A percentile compares a stretch with the other conserved stretches of the same genome.
Conservation (phyloP, 257 asterid species). For the Solanum pennellii region DNA sequence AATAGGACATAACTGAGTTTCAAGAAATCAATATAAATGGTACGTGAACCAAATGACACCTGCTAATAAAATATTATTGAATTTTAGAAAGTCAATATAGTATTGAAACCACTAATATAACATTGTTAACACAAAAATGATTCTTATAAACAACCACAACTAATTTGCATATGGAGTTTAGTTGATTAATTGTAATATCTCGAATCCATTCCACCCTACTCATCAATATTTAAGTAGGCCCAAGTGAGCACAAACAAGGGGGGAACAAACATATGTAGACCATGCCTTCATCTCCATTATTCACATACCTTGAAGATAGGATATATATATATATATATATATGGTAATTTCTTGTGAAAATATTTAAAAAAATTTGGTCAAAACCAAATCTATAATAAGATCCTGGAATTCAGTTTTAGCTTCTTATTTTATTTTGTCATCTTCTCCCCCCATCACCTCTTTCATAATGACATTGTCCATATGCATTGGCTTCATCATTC, state of each 20-base stretch:
- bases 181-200: neutral
- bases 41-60: neutral
- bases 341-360: neutral
- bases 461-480: neutral
- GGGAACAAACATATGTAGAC: slow-evolving; percentile 9
- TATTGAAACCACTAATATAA: neutral
- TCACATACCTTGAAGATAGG: slow-evolving; percentile 1
- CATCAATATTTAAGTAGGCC: slow-evolving; percentile 5
- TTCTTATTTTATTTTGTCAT: neutral
- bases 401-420: neutral
- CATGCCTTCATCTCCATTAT: slow-evolving; percentile 15
- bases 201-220: neutral
- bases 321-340: neutral
- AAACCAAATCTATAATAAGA: slow-evolving; percentile 3
- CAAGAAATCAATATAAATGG: neutral
- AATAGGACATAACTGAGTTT: neutral
- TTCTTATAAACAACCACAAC: neutral
- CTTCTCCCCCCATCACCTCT: neutral
- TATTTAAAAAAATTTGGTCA: neutral
- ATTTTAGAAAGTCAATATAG: neutral
- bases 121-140: neutral
- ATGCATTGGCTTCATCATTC: neutral
- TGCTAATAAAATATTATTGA: neutral
- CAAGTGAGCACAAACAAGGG: neutral
- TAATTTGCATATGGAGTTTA: neutral